These are phyloP conservation scores for Mycena floridula DNA, from an alignment of 768 basidiomycete species.

Conservation along the genomic window DNA sequence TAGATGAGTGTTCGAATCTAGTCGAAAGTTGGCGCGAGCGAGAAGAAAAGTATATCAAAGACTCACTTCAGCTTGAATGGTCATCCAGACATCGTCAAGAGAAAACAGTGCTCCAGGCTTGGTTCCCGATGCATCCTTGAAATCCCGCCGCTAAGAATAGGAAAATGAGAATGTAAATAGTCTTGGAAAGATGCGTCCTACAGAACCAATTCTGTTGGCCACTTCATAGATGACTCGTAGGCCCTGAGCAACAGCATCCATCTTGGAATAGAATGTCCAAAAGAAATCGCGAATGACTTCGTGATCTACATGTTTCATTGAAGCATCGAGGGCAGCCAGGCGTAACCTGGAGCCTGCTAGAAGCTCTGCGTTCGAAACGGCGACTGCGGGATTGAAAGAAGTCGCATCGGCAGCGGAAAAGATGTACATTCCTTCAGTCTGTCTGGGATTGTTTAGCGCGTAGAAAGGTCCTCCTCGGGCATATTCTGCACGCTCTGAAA, in stretches of 20 bases:
- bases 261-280: slow-evolving; percentile 95
- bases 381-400: slow-evolving; percentile 13
- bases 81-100: slow-evolving; percentile 79
- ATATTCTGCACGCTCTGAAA: slow-evolving; percentile 85
- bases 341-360: slow-evolving; percentile 53
- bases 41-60: neutral
- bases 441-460: slow-evolving; percentile 26
- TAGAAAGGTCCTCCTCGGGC: slow-evolving; percentile 44
- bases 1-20: slow-evolving; percentile 80
- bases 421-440: slow-evolving; percentile 49
- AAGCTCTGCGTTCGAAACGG: slow-evolving; percentile 19
- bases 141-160: slow-evolving; percentile 72
- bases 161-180: neutral
- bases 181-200: slow-evolving; percentile 37
- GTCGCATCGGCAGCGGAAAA: slow-evolving; percentile 29
- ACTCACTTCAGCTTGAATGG: slow-evolving; percentile 85
- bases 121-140: slow-evolving; percentile 78
- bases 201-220: slow-evolving; percentile 83
- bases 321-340: slow-evolving; percentile 67
- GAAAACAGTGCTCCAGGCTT: slow-evolving; percentile 77
- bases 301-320: slow-evolving; percentile 68
- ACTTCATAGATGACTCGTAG: slow-evolving; percentile 88
- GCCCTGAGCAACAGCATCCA: slow-evolving; percentile 91
- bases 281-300: slow-evolving; percentile 89
- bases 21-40: slow-evolving; percentile 2